phyloP scores from a whole-genome alignment of 345 rosid genomes.

The Lumnitzera littorea region DNA sequence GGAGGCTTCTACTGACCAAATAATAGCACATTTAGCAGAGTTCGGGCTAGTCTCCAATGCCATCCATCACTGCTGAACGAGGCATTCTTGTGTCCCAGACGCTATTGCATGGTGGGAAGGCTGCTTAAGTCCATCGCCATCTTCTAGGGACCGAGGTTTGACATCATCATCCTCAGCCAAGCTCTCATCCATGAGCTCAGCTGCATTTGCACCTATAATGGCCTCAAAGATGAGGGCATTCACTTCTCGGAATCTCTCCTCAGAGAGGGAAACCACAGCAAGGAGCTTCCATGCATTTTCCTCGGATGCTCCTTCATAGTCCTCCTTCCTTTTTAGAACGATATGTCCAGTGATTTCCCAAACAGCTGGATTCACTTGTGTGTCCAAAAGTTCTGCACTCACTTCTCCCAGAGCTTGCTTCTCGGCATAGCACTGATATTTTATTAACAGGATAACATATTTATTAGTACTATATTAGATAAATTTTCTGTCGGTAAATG shows the following conservation, averaged over 20 bases:
- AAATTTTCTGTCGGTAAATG: neutral
- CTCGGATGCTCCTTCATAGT: conserved; percentile 82
- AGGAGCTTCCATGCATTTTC: conserved; percentile 90
- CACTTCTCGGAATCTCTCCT: conserved; percentile 78
- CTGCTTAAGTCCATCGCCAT: conserved; percentile 24
- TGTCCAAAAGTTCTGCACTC: conserved; percentile 64
- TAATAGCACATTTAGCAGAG: neutral
- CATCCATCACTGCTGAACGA: conserved; percentile 54
- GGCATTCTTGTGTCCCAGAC: conserved; percentile 56
- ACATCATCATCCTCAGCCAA: conserved; percentile 18
- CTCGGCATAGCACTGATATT: conserved; percentile 84
- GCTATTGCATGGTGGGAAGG: conserved; percentile 29
- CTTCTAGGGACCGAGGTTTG: conserved; percentile 9
- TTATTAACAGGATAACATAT: neutral
- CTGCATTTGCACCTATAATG: conserved; percentile 20
- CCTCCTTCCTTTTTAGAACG: conserved; percentile 85
- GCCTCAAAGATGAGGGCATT: conserved; percentile 53
- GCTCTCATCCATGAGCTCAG: conserved; percentile 17
- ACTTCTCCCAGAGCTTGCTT: conserved; percentile 96
- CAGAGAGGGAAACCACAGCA: conserved; percentile 83
- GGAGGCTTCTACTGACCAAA: no score
- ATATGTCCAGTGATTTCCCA: conserved; percentile 99
- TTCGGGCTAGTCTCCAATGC: conserved; percentile 2
- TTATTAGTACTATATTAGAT: neutral
- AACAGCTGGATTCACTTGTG: conserved; percentile 98